Conservation (phyloP, 225 moss, liverwort and hornwort species). For the Physcomitrellopsis africana region DNA sequence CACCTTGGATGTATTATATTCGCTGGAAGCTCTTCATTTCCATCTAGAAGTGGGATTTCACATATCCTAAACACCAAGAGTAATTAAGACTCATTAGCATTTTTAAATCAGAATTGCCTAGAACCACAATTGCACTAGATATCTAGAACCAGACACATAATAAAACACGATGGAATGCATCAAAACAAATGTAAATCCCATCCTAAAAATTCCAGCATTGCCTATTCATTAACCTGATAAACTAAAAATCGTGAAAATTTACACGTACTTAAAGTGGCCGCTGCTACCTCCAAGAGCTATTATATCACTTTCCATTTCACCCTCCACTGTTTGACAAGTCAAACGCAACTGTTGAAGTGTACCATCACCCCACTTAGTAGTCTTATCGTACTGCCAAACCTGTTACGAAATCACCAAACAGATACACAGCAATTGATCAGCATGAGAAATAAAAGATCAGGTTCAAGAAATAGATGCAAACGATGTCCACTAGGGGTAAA, state of each 20-base stretch:
- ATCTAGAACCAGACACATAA: constrained; percentile 8
- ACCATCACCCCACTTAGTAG: constrained; percentile 60
- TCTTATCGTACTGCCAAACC: constrained; percentile 62
- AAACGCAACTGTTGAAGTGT: constrained; percentile 65
- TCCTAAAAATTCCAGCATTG: constrained; percentile 1
- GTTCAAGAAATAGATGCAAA: not conserved
- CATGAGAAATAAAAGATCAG: not conserved
- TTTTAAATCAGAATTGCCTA: not conserved
- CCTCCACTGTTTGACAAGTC: constrained; percentile 60
- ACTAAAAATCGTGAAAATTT: constrained; percentile 13
- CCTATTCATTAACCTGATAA: not conserved
- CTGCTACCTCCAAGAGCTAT: constrained; percentile 54
- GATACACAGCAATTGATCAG: not conserved
- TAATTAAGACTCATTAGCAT: not conserved
- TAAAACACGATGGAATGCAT: not conserved
- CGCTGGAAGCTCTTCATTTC: constrained; percentile 24
- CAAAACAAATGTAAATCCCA: too few species aligned
- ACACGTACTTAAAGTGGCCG: constrained; percentile 53
- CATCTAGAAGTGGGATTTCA: constrained; percentile 26
- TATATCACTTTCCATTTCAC: constrained; percentile 59
- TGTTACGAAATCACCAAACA: constrained; percentile 29
- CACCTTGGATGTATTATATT: constrained; percentile 35
- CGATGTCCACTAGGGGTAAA: too few species aligned
- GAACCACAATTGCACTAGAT: not conserved
- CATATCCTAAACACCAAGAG: constrained; percentile 29